phyloP scores from a whole-genome alignment of 306 rosid genomes.

The Vicia sativa region DNA sequence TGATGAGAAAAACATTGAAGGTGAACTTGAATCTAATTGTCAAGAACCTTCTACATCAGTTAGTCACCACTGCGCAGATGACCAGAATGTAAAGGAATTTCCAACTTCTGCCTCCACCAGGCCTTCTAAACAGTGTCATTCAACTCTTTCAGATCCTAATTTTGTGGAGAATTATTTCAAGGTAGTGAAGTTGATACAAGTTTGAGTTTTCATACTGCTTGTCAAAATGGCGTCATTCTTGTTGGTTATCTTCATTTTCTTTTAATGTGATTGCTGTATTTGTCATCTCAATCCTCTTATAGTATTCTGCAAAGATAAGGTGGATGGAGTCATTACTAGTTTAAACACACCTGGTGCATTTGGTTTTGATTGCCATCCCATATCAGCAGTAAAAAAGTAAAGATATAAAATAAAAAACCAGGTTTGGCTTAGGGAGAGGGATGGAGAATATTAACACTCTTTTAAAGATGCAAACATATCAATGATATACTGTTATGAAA shows the following conservation, averaged over 20 bases:
- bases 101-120: conserved; percentile 45
- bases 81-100: conserved; percentile 40
- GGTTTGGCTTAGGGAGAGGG: neutral
- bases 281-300: conserved; percentile 18
- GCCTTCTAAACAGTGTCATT: conserved; percentile 62
- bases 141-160: conserved; percentile 73
- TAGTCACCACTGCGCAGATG: conserved; percentile 41
- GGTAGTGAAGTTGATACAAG: conserved; percentile 53
- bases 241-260: conserved; percentile 3
- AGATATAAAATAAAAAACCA: conserved; percentile 3
- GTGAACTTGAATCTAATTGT: conserved; percentile 46
- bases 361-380: conserved; percentile 4
- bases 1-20: conserved; percentile 39
- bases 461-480: conserved; percentile 23
- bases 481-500: conserved; percentile 28
- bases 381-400: conserved; percentile 22
- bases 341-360: conserved; percentile 10
- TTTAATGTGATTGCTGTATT: conserved; percentile 1
- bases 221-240: conserved; percentile 31
- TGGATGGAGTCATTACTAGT: conserved; percentile 26
- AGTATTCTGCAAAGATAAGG: conserved; percentile 21
- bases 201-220: conserved; percentile 14
- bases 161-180: conserved; percentile 94
- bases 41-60: conserved; percentile 49
- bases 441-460: neutral